These are phyloP conservation scores for Claviceps sp. DNA, from an alignment of 2,329 filamentous ascomycete species.

Conservation along the genomic window DNA sequence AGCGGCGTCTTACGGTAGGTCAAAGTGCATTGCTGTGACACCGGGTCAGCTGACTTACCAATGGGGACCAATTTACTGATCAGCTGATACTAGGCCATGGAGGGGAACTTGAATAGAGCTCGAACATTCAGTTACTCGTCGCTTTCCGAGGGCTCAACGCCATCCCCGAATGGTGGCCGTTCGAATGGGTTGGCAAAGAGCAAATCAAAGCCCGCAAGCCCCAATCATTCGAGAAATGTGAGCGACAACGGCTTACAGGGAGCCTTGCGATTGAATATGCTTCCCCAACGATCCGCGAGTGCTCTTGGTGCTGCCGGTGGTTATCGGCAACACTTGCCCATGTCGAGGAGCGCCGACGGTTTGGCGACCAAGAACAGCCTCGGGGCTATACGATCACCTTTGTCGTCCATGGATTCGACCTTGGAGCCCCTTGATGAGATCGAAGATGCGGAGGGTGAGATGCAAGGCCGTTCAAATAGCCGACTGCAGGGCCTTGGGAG, in stretches of 20 bases:
- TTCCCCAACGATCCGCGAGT: constrained; percentile 47
- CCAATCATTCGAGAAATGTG: constrained; percentile 17
- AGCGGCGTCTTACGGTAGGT: constrained; percentile 72
- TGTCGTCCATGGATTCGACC: constrained; percentile 26
- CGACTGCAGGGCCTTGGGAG: constrained; percentile 27
- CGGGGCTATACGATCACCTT: constrained; percentile 21
- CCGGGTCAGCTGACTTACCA: not conserved
- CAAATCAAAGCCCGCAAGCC: constrained; percentile 8
- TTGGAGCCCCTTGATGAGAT: constrained; percentile 43
- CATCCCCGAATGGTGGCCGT: constrained; percentile 27
- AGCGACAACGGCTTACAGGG: constrained; percentile 18
- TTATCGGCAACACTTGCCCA: constrained; percentile 36
- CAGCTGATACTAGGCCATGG: constrained; percentile 57
- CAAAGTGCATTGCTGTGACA: not conserved
- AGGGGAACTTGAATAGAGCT: constrained; percentile 74
- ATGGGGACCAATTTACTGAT: not conserved
- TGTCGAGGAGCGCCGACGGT: constrained; percentile 31
- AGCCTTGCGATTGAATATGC: constrained; percentile 16
- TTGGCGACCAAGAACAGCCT: constrained; percentile 16
- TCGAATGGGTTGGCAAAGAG: constrained; percentile 11
- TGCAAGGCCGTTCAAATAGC: constrained; percentile 16
- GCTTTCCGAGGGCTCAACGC: constrained; percentile 36
- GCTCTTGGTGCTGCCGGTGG: constrained; percentile 46
- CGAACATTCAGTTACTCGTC: constrained; percentile 43
- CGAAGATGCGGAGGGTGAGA: constrained; percentile 15